Evolutionary conservation across 352 stramenopile species (phyloP).

Genomic region (Phytophthora hybrid): DNA sequence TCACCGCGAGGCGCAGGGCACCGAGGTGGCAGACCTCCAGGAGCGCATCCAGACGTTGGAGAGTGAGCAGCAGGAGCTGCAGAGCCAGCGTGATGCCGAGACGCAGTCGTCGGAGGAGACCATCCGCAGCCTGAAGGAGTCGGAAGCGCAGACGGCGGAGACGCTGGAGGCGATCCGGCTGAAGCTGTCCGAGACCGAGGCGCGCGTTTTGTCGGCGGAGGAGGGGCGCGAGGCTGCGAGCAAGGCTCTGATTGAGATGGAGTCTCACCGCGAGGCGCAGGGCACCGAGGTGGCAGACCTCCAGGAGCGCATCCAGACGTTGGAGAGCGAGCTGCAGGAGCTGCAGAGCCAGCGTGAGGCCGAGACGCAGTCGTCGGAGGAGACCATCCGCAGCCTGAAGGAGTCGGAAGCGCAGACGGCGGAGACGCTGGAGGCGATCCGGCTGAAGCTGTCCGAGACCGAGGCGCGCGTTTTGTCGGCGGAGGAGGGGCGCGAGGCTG

Average conservation of each 20-base stretch:
- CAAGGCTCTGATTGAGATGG: conserved; percentile 18
- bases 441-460: conserved; percentile 19
- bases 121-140: conserved; percentile 17
- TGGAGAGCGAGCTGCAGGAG: conserved; percentile 16
- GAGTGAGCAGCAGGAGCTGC: conserved; percentile 11
- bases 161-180: conserved; percentile 16
- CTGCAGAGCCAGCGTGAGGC: conserved; percentile 13
- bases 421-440: conserved; percentile 14
- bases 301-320: conserved; percentile 17
- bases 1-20: conserved; percentile 10
- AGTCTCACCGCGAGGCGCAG: conserved; percentile 10
- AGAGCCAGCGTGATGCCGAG: conserved; percentile 12
- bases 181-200: conserved; percentile 18
- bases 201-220: conserved; percentile 20
- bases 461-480: conserved; percentile 18
- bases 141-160: conserved; percentile 4
- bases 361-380: conserved; percentile 15
- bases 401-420: conserved; percentile 3
- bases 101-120: conserved; percentile 14
- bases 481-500: conserved; percentile 16
- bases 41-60: conserved; percentile 22
- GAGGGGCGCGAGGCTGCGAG: conserved; percentile 14
- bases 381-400: conserved; percentile 20
- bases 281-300: conserved; percentile 11
- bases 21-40: conserved; percentile 13